phyloP scores from a whole-genome alignment of 305 asterid genomes.

The Caryopteris hybrid region DNA sequence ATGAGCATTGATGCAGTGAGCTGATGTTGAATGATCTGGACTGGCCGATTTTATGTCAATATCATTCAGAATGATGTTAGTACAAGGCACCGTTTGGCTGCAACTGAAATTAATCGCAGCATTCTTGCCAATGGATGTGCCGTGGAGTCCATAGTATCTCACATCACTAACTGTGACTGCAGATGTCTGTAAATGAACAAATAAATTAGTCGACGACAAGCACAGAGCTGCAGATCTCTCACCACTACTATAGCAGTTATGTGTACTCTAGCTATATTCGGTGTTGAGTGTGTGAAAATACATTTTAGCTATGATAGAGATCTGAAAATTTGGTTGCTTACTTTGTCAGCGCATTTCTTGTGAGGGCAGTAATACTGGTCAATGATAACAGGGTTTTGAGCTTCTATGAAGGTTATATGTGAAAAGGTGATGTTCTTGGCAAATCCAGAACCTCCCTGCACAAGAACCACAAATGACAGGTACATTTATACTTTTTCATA shows the following conservation, averaged over 20 bases:
- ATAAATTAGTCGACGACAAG: not conserved
- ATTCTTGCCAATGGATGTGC: conserved; percentile 29
- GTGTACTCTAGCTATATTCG: no score
- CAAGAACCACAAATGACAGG: conserved; percentile 7
- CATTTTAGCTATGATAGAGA: not conserved
- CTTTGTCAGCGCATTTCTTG: conserved; percentile 21
- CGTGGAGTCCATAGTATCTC: conserved; percentile 25
- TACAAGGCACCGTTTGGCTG: conserved; percentile 40
- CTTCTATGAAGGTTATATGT: conserved; percentile 25
- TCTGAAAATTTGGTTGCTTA: conserved; percentile 12
- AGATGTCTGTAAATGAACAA: conserved; percentile 19
- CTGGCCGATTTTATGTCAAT: conserved; percentile 26
- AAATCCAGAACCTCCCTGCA: conserved; percentile 49
- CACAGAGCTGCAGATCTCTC: not conserved
- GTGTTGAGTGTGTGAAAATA: not conserved
- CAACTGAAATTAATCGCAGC: conserved; percentile 34
- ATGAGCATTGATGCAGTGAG: conserved; percentile 33
- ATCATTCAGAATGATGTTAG: conserved; percentile 29
- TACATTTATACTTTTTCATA: not conserved
- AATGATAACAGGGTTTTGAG: conserved; percentile 43
- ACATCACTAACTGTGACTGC: conserved; percentile 38
- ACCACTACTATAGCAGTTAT: not conserved
- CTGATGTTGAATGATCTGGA: not conserved
- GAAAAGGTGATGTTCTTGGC: conserved; percentile 39
- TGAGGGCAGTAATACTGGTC: conserved; percentile 51